These are phyloP conservation scores for Gigaspora rosea DNA, from an alignment of 192 early-diverging fungal genomes.

Conservation along the genomic window DNA sequence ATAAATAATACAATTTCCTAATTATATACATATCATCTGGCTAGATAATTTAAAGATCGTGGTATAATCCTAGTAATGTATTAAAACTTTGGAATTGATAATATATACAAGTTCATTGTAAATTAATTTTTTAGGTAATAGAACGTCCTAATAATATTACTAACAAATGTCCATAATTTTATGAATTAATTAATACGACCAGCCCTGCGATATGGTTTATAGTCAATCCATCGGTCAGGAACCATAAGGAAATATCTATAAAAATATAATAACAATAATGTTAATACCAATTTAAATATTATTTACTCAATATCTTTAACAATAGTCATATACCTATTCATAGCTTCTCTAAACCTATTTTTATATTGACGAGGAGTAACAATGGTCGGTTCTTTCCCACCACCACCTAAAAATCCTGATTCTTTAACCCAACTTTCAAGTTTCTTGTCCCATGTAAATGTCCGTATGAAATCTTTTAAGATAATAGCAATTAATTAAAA, in stretches of 20 bases:
- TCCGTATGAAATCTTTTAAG: conserved; percentile 85
- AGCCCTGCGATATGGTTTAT: background rate
- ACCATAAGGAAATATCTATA: conserved; percentile 79
- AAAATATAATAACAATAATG: background rate
- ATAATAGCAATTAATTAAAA: background rate
- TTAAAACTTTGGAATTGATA: background rate
- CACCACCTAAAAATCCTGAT: conserved; percentile 86
- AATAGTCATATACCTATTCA: conserved; percentile 68
- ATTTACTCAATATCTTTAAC: background rate
- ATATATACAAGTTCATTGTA: background rate
- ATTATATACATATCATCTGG: too few relatives aligned
- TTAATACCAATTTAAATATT: background rate
- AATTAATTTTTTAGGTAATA: background rate
- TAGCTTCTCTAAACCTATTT: conserved; percentile 89
- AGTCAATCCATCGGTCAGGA: conserved; percentile 56
- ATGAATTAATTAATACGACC: conserved; percentile 6
- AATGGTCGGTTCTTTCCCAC: conserved; percentile 92
- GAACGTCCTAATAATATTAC: background rate
- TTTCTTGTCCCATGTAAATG: conserved; percentile 99
- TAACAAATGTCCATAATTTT: background rate
- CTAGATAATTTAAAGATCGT: too few relatives aligned
- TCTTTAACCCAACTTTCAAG: conserved; percentile 99
- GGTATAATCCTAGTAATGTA: too few relatives aligned
- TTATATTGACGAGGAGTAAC: conserved; percentile 94
- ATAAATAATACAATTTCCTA: too few relatives aligned